Percentiles rank a stretch among this genome's conserved stretches.
Conservation (phyloP, 441 rosid genomes). For the Populus hybrid region DNA sequence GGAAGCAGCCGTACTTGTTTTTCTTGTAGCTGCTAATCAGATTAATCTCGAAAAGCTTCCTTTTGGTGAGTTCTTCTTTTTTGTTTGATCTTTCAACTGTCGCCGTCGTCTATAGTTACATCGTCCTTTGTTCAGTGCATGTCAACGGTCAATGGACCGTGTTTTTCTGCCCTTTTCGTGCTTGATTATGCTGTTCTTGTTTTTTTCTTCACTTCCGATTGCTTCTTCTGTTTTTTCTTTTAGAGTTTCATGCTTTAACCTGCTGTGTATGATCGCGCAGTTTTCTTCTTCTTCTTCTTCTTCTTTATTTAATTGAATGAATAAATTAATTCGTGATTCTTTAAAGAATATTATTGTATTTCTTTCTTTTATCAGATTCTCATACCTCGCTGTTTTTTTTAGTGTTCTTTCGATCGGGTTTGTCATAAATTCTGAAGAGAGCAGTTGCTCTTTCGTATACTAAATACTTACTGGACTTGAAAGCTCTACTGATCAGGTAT, state of each 20-base stretch:
- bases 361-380: neutral
- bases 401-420: slow-evolving; percentile 21
- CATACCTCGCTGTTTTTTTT: neutral
- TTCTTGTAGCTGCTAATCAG: slow-evolving; percentile 9
- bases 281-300: neutral
- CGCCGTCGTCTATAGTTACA: neutral
- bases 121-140: neutral
- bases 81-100: slow-evolving; percentile 1
- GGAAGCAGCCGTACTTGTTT: slow-evolving; percentile 11
- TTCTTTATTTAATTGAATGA: neutral
- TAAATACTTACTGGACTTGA: slow-evolving; percentile 7
- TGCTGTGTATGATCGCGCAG: slow-evolving; percentile 4
- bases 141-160: neutral
- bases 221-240: neutral
- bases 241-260: neutral
- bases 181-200: neutral
- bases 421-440: slow-evolving; percentile 18
- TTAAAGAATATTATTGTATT: neutral
- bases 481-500: slow-evolving; percentile 28
- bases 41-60: neutral
- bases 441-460: neutral
- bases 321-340: neutral
- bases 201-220: neutral
- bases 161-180: neutral
- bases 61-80: slow-evolving; percentile 20